Percentiles rank a stretch among this genome's conserved stretches.
Evolutionary conservation across 2,329 filamentous ascomycete genomes (phyloP).

Genomic region (Cytospora leucostoma): DNA sequence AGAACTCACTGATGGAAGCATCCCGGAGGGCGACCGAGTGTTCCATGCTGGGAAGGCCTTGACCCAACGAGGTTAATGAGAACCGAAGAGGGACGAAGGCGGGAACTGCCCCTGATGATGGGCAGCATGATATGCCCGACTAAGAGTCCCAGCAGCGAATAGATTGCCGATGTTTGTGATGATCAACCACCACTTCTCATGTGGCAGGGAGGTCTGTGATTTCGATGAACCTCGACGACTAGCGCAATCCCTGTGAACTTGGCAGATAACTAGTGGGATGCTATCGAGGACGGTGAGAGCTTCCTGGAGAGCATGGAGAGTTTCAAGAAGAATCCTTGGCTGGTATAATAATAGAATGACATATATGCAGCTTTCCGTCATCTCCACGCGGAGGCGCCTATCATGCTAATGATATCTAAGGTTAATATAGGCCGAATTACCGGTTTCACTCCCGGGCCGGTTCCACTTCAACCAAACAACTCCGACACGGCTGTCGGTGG

Average conservation of each 20-base stretch:
- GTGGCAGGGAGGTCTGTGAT: background rate
- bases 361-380: background rate
- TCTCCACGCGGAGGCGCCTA: background rate
- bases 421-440: slow-evolving; percentile 13
- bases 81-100: too few relatives aligned
- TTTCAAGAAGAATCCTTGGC: background rate
- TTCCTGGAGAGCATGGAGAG: background rate
- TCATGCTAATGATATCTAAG: background rate
- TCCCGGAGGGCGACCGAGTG: too few relatives aligned
- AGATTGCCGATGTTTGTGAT: too few relatives aligned
- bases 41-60: too few relatives aligned
- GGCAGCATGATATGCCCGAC: too few relatives aligned
- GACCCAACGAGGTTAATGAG: too few relatives aligned
- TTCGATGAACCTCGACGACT: background rate
- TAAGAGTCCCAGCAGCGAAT: too few relatives aligned
- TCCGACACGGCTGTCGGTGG: background rate
- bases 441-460: slow-evolving; percentile 16
- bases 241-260: background rate
- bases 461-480: slow-evolving; percentile 4
- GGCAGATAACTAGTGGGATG: background rate
- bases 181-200: too few relatives aligned
- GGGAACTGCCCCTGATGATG: too few relatives aligned
- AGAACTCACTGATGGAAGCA: too few relatives aligned
- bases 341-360: background rate
- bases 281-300: background rate